Evolutionary conservation across 192 early-diverging fungal species (phyloP).

Genomic region (Coemansia erecta): DNA sequence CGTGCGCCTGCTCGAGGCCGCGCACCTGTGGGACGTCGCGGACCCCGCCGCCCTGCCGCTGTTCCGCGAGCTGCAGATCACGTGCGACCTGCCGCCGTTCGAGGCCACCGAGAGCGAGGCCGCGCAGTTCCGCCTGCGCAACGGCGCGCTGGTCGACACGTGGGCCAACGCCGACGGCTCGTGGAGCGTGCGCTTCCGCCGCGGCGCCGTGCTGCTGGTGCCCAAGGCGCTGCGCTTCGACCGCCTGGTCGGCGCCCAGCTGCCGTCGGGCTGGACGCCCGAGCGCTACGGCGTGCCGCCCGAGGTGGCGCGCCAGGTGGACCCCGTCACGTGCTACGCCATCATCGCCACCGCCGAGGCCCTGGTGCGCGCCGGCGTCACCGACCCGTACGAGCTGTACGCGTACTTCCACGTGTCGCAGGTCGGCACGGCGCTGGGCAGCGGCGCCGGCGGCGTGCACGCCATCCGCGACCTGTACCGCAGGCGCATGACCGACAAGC

Average conservation of each 20-base stretch:
- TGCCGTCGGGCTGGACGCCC: conserved; percentile 94
- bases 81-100: conserved; percentile 82
- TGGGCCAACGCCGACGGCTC: conserved; percentile 53
- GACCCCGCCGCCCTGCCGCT: conserved; percentile 83
- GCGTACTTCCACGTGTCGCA: conserved; percentile 91
- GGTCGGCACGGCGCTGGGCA: conserved; percentile 86
- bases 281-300: conserved; percentile 88
- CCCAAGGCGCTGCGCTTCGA: conserved; percentile 95
- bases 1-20: conserved; percentile 53
- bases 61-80: conserved; percentile 86
- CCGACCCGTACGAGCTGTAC: conserved; percentile 98
- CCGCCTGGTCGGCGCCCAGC: conserved; percentile 86
- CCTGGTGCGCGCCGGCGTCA: conserved; percentile 84
- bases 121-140: conserved; percentile 77
- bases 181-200: conserved; percentile 77
- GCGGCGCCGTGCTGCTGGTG: conserved; percentile 83
- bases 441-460: conserved; percentile 86
- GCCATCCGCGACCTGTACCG: conserved; percentile 77
- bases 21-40: conserved; percentile 70
- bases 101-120: conserved; percentile 88
- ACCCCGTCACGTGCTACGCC: conserved; percentile 85
- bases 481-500: conserved; percentile 75
- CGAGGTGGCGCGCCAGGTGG: conserved; percentile 89
- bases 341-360: conserved; percentile 91
- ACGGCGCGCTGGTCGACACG: conserved; percentile 71